Evolutionary conservation across 2,329 filamentous ascomycete genomes (phyloP), one percentile per base, ranked within the genome.

Genomic region (Fusarium nurragi): DNA sequence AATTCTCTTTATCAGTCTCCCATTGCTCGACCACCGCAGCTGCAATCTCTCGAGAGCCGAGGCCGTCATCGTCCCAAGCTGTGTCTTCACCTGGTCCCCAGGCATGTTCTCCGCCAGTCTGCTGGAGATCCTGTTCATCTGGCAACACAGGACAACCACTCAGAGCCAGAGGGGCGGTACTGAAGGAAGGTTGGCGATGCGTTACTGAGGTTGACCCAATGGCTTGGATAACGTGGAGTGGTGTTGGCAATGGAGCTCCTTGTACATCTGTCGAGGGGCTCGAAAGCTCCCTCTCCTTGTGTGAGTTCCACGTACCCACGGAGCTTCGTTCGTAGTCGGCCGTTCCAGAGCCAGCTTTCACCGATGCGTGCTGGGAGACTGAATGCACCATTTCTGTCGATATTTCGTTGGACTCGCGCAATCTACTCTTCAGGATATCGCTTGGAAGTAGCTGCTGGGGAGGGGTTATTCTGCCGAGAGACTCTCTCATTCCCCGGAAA

Each of bases 201-300:
- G 32, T 23, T 10, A 26, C 44, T 10, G 25, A 23, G 2, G 46
- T 28, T 8, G 37, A 41, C 4, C 37, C 10, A 14, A 53, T 34
- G 5, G 67, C 60, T 14, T 71, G 53, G 8, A 70, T 71, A 4
- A 71, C 23, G 28, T 71, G 65, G 2, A 71, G 50, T 0, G 67
- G 67, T n/a, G 54, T 60, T 21, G 69, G 69, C 11, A 60, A 51
- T 5, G 65, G 69, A 14, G 50, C 60, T 3, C 37, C 37, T 34
- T 28, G 28, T 16, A 48, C 21, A 4, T 53, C 48, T 2, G 37
- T 28, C 10, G 44, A 49, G 5, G 36, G 6, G 11, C 25, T 30
- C 4, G 19, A 18, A 11, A 5, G 10, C 5, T 32, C 26, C 13
- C 18, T 23, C 34, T 21, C 25, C 28, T 22, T 39, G 25, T 30